Conservation (phyloP, 2,329 filamentous ascomycete species). For the Cladosporium sp. region DNA sequence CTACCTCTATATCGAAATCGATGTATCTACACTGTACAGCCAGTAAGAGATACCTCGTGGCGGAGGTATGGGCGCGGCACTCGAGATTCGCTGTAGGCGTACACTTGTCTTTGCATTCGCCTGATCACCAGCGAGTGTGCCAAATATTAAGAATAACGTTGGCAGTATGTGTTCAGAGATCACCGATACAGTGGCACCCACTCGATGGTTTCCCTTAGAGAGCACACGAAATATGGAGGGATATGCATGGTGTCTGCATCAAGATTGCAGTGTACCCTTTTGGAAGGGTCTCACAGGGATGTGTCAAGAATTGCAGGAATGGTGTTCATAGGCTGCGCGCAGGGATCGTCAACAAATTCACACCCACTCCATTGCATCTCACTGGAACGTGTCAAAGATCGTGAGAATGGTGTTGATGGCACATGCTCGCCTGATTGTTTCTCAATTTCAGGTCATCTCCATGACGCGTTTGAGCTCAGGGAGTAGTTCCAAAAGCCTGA, state of each 20-base stretch:
- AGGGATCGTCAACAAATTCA: neutral
- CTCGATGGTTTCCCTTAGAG: no score
- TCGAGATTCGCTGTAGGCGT: no score
- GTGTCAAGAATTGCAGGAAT: neutral
- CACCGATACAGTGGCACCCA: no score
- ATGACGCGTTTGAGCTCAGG: constrained; percentile 25
- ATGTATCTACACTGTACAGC: neutral
- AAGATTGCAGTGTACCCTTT: neutral
- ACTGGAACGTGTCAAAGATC: neutral
- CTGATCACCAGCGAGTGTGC: no score
- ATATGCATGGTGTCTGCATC: neutral
- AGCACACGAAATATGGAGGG: no score
- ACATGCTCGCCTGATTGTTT: neutral
- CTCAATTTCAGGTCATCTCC: neutral
- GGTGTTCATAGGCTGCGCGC: neutral
- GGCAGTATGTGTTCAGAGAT: no score
- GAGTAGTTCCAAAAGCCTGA: constrained; percentile 42
- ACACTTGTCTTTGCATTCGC: no score
- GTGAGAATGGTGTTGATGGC: neutral
- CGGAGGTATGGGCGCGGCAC: no score
- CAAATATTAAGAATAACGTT: no score
- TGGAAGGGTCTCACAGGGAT: no score
- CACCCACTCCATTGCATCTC: neutral
- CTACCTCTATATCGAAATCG: no score
- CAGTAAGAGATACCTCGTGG: neutral